A percentile compares a stretch with the other conserved stretches of the same genome.
Conservation (phyloP, 805 yeast species). For the Candida qinlingensis region DNA sequence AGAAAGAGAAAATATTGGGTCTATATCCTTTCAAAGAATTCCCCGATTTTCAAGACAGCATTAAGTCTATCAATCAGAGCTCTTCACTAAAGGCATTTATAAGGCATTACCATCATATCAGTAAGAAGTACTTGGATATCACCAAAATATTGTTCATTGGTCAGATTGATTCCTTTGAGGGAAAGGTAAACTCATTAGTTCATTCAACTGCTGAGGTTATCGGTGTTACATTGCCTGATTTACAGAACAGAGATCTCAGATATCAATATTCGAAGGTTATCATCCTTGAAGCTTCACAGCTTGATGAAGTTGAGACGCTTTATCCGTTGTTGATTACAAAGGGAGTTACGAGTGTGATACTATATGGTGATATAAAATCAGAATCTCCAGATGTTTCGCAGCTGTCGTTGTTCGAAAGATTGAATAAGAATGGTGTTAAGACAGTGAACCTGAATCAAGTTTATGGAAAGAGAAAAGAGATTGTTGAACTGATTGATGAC, state of each 20-base stretch:
- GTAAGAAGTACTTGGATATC: neutral
- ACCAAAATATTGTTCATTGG: neutral
- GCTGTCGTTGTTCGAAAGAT: conserved; percentile 24
- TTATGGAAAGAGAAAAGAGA: neutral
- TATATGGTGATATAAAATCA: conserved; percentile 32
- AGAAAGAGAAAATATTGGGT: neutral
- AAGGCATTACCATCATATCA: conserved; percentile 6
- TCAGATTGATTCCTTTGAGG: neutral
- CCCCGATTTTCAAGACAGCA: neutral
- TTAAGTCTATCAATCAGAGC: neutral
- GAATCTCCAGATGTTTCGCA: conserved; percentile 12
- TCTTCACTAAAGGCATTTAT: conserved; percentile 3
- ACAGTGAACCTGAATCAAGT: neutral
- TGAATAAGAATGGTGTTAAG: conserved; percentile 19
- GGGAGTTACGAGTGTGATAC: conserved; percentile 23
- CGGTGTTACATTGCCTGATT: conserved; percentile 22
- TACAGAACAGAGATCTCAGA: conserved; percentile 11
- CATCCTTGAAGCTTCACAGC: conserved; percentile 28
- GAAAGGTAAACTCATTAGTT: neutral
- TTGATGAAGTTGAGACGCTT: conserved; percentile 30
- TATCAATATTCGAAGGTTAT: conserved; percentile 27
- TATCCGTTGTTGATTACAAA: conserved; percentile 19
- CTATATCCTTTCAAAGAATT: conserved; percentile 15
- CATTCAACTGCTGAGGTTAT: conserved; percentile 26
- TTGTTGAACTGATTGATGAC: neutral